phyloP scores from a whole-genome alignment of 1,139 yeast species.

The Blastobotrys elegans region DNA sequence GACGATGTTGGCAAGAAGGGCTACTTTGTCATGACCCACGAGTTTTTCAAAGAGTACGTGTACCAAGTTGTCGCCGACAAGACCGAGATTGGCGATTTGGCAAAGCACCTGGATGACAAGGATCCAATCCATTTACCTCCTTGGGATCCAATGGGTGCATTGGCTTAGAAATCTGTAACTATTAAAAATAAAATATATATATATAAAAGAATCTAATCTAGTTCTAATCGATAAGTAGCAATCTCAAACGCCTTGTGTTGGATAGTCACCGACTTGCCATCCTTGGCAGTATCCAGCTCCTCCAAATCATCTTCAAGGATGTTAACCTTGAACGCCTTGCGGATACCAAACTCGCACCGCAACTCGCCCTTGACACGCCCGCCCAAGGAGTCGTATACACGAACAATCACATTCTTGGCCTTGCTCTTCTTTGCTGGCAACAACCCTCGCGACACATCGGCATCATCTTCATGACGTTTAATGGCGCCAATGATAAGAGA shows the following conservation, averaged over 20 bases:
- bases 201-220: slow-evolving; percentile 6
- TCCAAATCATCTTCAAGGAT: slow-evolving; percentile 64
- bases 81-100: slow-evolving; percentile 36
- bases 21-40: slow-evolving; percentile 73
- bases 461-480: slow-evolving; percentile 86
- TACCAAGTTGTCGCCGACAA: slow-evolving; percentile 69
- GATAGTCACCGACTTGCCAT: slow-evolving; percentile 29
- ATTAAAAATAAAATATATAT: too few species aligned
- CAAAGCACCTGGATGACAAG: slow-evolving; percentile 40
- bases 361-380: slow-evolving; percentile 59
- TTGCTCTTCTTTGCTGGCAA: slow-evolving; percentile 44
- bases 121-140: slow-evolving; percentile 60
- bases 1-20: slow-evolving; percentile 69
- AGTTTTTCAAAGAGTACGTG: slow-evolving; percentile 76
- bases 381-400: slow-evolving; percentile 84
- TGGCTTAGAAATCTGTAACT: slow-evolving; percentile 47
- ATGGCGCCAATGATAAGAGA: slow-evolving; percentile 65
- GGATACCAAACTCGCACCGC: slow-evolving; percentile 40
- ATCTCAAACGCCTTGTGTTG: slow-evolving; percentile 72
- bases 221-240: slow-evolving; percentile 40
- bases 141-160: slow-evolving; percentile 85
- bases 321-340: slow-evolving; percentile 55
- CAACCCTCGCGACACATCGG: slow-evolving; percentile 38
- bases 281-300: slow-evolving; percentile 32
- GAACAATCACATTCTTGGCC: slow-evolving; percentile 50